phyloP scores from a whole-genome alignment of 768 basidiomycete species.

The Heimioporus sp. region DNA sequence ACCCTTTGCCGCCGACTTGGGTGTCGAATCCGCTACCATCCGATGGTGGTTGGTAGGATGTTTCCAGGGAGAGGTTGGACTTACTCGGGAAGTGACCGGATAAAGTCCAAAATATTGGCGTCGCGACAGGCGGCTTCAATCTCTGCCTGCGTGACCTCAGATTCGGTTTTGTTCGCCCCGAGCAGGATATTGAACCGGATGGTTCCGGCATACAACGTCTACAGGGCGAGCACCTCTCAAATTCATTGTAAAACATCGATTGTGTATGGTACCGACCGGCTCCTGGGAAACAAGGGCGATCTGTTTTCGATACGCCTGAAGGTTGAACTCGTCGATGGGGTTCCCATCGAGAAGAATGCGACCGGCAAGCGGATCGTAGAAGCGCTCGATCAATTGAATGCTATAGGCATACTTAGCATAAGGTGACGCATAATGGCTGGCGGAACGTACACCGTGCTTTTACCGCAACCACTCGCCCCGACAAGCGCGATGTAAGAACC shows the following conservation, averaged over 20 bases:
- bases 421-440: neutral
- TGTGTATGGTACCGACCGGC: constrained; percentile 36
- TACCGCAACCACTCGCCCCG: constrained; percentile 78
- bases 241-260: neutral
- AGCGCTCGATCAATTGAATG: constrained; percentile 80
- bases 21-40: constrained; percentile 78
- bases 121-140: constrained; percentile 81
- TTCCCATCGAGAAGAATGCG: constrained; percentile 72
- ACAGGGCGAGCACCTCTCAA: neutral
- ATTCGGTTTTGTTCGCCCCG: constrained; percentile 72
- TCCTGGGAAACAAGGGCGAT: constrained; percentile 92
- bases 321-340: constrained; percentile 71
- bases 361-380: constrained; percentile 79
- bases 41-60: neutral
- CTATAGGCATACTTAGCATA: constrained; percentile 31
- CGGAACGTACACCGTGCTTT: constrained; percentile 67
- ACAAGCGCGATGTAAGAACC: constrained; percentile 82
- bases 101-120: constrained; percentile 92
- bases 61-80: constrained; percentile 21
- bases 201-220: constrained; percentile 86
- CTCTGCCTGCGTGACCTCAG: constrained; percentile 83
- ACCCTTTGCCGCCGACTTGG: constrained; percentile 87
- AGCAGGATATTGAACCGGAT: constrained; percentile 90
- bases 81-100: constrained; percentile 76
- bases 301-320: constrained; percentile 85